phyloP scores from a whole-genome alignment of 164 flowering plant species.

The Macadamia integrifolia region DNA sequence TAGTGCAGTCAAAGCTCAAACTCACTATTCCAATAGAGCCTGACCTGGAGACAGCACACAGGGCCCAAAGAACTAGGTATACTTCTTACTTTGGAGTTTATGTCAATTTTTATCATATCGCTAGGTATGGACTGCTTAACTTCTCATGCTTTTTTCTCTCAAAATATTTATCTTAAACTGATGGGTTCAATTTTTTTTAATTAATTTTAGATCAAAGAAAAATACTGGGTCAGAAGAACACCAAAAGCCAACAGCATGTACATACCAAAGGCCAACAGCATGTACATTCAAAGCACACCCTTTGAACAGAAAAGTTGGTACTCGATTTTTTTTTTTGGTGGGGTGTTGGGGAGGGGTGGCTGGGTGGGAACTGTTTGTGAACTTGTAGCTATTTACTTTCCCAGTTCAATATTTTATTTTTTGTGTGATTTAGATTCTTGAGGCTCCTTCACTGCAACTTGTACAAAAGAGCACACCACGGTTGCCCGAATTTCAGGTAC shows the following conservation, averaged over 20 bases:
- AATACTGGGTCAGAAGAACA: slow-evolving; percentile 28
- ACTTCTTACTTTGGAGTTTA: not conserved
- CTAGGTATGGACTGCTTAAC: not conserved
- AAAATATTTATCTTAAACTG: not conserved
- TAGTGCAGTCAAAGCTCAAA: slow-evolving; percentile 33
- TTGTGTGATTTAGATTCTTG: slow-evolving; percentile 48
- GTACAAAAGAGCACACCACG: slow-evolving; percentile 59
- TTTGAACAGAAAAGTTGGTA: slow-evolving; percentile 78
- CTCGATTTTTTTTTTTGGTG: slow-evolving; percentile 2
- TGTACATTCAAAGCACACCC: slow-evolving; percentile 76
- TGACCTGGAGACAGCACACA: slow-evolving; percentile 70
- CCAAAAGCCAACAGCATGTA: slow-evolving; percentile 19
- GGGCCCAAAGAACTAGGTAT: slow-evolving; percentile 69
- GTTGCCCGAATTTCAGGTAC: slow-evolving; percentile 75
- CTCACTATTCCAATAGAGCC: slow-evolving; percentile 88
- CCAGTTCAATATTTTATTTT: not conserved
- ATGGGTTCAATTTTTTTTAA: not conserved
- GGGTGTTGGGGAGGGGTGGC: too few relatives aligned
- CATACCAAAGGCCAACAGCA: slow-evolving; percentile 26
- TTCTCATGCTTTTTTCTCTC: not conserved
- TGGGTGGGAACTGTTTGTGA: not conserved
- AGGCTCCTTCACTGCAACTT: slow-evolving; percentile 63
- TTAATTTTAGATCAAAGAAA: slow-evolving; percentile 49
- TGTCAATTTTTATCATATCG: slow-evolving; percentile 4
- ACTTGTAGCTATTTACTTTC: not conserved